Conservation (phyloP, 169 alveolate genomes). For the Cryptosporidium xiaoi region DNA sequence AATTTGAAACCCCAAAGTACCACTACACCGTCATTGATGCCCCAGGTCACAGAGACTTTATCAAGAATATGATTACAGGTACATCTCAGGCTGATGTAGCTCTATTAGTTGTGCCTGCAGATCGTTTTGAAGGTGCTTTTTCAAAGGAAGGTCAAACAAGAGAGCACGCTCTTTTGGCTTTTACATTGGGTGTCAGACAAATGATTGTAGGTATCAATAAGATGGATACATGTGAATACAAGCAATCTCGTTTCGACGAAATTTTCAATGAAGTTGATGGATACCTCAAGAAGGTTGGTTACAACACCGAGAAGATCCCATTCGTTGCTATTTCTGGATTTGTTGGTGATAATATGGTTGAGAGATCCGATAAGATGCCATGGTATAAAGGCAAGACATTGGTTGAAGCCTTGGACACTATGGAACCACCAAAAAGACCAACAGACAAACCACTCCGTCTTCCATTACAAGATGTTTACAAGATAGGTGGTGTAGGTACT, state of each 20-base stretch:
- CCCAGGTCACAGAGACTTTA: conserved; percentile 99
- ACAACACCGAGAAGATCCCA: conserved; percentile 95
- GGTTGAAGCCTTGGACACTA: conserved; percentile 95
- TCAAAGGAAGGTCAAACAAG: conserved; percentile 97
- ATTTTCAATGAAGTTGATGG: conserved; percentile 94
- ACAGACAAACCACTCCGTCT: conserved; percentile 96
- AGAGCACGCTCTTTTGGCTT: conserved; percentile 98
- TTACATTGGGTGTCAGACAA: conserved; percentile 98
- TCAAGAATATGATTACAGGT: conserved; percentile 99
- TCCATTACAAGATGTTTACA: conserved; percentile 97
- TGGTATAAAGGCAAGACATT: conserved; percentile 98
- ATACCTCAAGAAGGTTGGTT: conserved; percentile 96
- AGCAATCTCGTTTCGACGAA: conserved; percentile 95
- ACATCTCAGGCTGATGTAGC: conserved; percentile 99
- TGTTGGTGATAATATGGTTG: conserved; percentile 97
- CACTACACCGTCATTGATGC: conserved; percentile 99
- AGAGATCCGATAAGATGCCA: conserved; percentile 93
- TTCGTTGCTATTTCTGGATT: conserved; percentile 98
- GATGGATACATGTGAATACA: conserved; percentile 97
- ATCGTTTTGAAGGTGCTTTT: conserved; percentile 96
- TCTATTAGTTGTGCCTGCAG: conserved; percentile 97
- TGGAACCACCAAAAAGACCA: conserved; percentile 98
- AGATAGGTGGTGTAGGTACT: conserved; percentile 99
- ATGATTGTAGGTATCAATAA: conserved; percentile 98
- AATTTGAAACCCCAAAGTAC: conserved; percentile 96